Evolutionary conservation across 2,329 filamentous ascomycete species (phyloP).

Genomic region (Calonectria ilicicola): DNA sequence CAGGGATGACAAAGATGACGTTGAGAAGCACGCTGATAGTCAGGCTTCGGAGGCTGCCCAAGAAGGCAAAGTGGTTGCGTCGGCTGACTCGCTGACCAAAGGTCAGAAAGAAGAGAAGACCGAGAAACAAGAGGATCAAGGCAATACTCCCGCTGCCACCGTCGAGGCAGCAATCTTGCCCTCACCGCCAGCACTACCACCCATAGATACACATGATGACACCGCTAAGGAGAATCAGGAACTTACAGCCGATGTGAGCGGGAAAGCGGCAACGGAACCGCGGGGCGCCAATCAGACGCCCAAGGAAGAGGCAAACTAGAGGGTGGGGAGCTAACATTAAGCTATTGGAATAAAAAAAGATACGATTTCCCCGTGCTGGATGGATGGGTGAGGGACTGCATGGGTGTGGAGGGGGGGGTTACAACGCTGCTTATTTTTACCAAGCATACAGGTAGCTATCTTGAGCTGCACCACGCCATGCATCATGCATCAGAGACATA

Average conservation of each 20-base stretch:
- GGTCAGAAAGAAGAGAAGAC: neutral
- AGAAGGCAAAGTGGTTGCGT: neutral
- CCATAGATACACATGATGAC: neutral
- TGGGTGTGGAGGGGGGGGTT: constrained; percentile 2
- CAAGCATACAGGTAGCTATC: neutral
- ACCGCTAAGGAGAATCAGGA: neutral
- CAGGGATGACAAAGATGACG: constrained; percentile 35
- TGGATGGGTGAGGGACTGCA: neutral
- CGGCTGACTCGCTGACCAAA: neutral
- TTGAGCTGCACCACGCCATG: neutral
- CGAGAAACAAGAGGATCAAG: neutral
- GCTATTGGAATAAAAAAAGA: neutral
- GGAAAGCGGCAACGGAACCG: constrained; percentile 4
- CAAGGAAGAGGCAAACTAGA: neutral
- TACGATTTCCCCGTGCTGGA: neutral
- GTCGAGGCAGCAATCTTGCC: constrained; percentile 13
- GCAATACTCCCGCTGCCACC: neutral
- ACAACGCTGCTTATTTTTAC: neutral
- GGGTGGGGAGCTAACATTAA: neutral
- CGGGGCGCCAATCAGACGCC: constrained; percentile 20
- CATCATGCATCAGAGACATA: constrained; percentile 1
- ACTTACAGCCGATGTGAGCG: neutral
- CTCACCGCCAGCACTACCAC: neutral
- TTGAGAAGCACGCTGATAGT: neutral
- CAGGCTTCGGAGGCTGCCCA: neutral